Conservation (phyloP, 2,329 filamentous ascomycete species). For the Aspergillus ochraceus region DNA sequence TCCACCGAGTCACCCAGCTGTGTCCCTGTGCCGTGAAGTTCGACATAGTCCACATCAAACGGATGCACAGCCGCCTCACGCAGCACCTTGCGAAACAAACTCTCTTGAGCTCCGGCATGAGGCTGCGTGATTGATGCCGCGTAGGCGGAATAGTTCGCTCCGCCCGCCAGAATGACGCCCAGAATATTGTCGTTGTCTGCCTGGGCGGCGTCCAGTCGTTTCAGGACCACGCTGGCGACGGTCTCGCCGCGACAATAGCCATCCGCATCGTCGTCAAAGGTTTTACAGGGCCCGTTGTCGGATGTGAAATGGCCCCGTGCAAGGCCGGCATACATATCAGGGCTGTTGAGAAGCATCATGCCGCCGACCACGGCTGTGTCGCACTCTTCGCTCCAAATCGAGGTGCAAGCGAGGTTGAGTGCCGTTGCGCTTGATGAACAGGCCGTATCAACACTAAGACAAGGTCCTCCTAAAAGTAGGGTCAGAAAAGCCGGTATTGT, state of each 20-base stretch:
- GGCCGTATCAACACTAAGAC: constrained; percentile 70
- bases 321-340: constrained; percentile 73
- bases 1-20: constrained; percentile 41
- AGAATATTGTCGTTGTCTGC: constrained; percentile 48
- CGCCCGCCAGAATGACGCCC: constrained; percentile 45
- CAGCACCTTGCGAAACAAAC: constrained; percentile 39
- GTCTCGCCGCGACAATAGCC: constrained; percentile 58
- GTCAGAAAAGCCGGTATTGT: constrained; percentile 67
- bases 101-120: constrained; percentile 40
- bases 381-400: constrained; percentile 71
- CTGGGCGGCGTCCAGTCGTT: constrained; percentile 51
- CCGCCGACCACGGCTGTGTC: constrained; percentile 80
- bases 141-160: constrained; percentile 47
- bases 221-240: constrained; percentile 51
- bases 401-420: constrained; percentile 69
- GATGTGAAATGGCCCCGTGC: constrained; percentile 51
- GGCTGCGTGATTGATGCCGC: constrained; percentile 49
- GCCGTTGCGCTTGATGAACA: constrained; percentile 73
- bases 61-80: constrained; percentile 39
- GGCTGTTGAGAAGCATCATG: constrained; percentile 71
- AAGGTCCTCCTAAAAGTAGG: constrained; percentile 56
- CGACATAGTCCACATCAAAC: constrained; percentile 37
- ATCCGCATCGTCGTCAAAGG: constrained; percentile 51
- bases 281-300: constrained; percentile 47
- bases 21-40: constrained; percentile 44